phyloP scores from a whole-genome alignment of 345 rosid species.

The Arabidopsis suecica region DNA sequence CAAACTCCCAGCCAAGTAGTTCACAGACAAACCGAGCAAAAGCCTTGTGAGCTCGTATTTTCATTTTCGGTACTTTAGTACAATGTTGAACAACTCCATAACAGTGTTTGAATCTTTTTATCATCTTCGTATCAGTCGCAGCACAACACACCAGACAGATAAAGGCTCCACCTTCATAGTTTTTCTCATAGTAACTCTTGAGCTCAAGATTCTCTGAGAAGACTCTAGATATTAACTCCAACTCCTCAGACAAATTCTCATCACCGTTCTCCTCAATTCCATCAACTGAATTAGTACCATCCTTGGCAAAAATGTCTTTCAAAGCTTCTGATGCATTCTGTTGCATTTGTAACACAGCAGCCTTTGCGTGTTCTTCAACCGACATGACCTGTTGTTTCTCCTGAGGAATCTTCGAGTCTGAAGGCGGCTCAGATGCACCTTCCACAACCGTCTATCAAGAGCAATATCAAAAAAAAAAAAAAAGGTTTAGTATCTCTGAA shows the following conservation, averaged over 20 bases:
- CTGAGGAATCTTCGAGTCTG: slow-evolving; percentile 23
- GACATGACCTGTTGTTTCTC: slow-evolving; percentile 33
- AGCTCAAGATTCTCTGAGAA: slow-evolving; percentile 58
- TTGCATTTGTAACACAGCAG: slow-evolving; percentile 45
- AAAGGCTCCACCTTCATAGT: slow-evolving; percentile 56
- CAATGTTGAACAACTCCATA: slow-evolving; percentile 64
- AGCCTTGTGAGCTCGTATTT: slow-evolving; percentile 64
- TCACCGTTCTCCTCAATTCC: slow-evolving; percentile 43
- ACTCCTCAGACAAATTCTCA: slow-evolving; percentile 43
- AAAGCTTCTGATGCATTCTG: slow-evolving; percentile 50
- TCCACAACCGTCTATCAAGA: slow-evolving; percentile 29
- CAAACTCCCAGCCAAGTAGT: slow-evolving; percentile 75
- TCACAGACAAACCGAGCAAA: slow-evolving; percentile 63
- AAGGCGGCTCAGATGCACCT: slow-evolving; percentile 26
- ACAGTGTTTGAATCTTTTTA: slow-evolving; percentile 68
- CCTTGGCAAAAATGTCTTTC: slow-evolving; percentile 45
- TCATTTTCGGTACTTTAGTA: slow-evolving; percentile 49
- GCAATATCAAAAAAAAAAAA: background rate
- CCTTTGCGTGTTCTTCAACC: slow-evolving; percentile 17
- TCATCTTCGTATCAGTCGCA: slow-evolving; percentile 52
- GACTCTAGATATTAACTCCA: slow-evolving; percentile 51
- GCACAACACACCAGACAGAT: slow-evolving; percentile 66
- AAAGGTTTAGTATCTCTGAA: background rate
- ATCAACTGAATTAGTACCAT: slow-evolving; percentile 42
- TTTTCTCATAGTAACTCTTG: slow-evolving; percentile 63